Evolutionary conservation across 805 yeast genomes (phyloP), one percentile per base, ranked within the genome.

Genomic region (Cyberlindnera subsufficiens): DNA sequence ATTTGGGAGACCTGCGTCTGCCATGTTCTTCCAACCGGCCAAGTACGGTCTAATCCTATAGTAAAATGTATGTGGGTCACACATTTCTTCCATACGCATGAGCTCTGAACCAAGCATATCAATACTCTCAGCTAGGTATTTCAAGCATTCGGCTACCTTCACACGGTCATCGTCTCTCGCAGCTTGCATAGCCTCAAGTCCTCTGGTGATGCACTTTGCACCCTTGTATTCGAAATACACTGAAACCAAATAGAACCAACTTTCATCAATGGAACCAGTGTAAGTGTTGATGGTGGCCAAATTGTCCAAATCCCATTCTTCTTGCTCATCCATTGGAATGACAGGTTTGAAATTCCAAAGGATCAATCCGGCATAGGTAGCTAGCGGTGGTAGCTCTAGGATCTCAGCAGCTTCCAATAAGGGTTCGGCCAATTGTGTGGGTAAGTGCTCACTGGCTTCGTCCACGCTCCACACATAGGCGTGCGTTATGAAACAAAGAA

Each of bases 21-120:
- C 78, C 96, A 91, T 90, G 56, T 86, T 86, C 58, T 80, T 81
- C 95, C 96, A 91, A 2, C 97, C 98, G 1, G 96, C 96, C 50
- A 91, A 67, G 54, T 76, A 90, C 1, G 97, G 97, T 56, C 98
- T 74, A 37, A 90, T 74, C 46, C 91, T 75, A 67, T 75, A 86
- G 63, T 86, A 90, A 60, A 91, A 90, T 4, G 85, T 81, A 59
- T 88, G 95, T 3, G 98, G 97, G 58, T 89, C 96, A 63, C 96
- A 87, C 84, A 84, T 84, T 52, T 90, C 96, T 56, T 86, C 89
- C 93, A 90, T 85, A 53, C 76, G 74, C 77, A 82, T 77, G 52
- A 91, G 65, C 2, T 86, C 74, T 3, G 82, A 69, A 13, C 89
- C 93, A 51, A 91, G 67, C 45, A 70, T 67, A 58, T 86, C 95